A percentile compares a stretch with the other conserved stretches of the same genome.
Evolutionary conservation across 179 eudicot species (phyloP).

Genomic region (Actinidia polygama): DNA sequence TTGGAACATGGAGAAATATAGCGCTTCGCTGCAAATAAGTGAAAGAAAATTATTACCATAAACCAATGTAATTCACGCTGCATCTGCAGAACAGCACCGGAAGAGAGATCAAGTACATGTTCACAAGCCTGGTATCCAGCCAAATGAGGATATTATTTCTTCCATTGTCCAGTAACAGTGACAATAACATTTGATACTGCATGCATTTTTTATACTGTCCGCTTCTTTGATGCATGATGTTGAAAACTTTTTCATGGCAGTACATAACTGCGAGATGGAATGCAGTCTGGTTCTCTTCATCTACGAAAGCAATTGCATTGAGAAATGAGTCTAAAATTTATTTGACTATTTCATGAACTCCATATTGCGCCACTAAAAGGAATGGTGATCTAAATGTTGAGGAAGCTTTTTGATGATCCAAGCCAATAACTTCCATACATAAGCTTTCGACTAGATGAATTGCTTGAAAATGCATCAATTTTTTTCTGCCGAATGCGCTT

Average conservation of each 20-base stretch:
- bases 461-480: constrained; percentile 3
- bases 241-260: constrained; percentile 4
- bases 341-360: neutral
- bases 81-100: neutral
- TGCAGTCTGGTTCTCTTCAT: neutral
- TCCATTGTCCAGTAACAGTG: neutral
- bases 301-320: neutral
- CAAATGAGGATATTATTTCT: neutral
- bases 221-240: constrained; percentile 11
- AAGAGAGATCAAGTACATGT: neutral
- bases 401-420: neutral
- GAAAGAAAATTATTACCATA: too few species aligned
- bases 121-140: neutral
- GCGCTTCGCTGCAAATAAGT: too few species aligned
- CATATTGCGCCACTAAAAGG: neutral
- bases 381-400: neutral
- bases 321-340: neutral
- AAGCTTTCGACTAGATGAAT: neutral
- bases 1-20: too few species aligned
- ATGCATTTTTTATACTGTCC: neutral
- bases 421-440: neutral
- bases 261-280: constrained; percentile 8
- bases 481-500: neutral
- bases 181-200: neutral
- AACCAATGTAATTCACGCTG: too few species aligned